A percentile compares a stretch with the other conserved stretches of the same genome.
Conservation (phyloP, 768 basidiomycete species). For the Chalciporus piperatus region DNA sequence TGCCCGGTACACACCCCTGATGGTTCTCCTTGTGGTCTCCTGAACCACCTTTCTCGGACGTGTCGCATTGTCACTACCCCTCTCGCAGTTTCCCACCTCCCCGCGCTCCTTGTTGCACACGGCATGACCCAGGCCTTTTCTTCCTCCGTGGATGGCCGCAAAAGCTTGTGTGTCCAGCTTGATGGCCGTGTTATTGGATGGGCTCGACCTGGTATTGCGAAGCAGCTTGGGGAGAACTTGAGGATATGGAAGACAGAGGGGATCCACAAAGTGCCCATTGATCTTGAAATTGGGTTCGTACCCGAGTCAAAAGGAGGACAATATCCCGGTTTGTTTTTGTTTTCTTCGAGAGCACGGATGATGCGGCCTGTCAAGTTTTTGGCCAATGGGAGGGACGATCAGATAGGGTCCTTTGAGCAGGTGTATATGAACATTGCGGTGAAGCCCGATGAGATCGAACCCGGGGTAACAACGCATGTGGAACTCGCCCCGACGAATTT, state of each 20-base stretch:
- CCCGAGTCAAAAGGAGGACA: conserved; percentile 90
- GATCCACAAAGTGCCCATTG: conserved; percentile 75
- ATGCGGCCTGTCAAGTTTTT: conserved; percentile 97
- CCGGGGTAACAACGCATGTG: conserved; percentile 80
- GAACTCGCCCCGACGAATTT: conserved; percentile 95
- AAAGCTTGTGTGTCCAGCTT: conserved; percentile 87
- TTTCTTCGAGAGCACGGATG: conserved; percentile 85
- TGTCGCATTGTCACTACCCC: conserved; percentile 86
- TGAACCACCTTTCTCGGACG: conserved; percentile 93
- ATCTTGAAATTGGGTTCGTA: conserved; percentile 93
- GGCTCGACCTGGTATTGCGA: conserved; percentile 72
- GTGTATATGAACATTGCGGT: conserved; percentile 99
- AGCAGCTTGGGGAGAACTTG: conserved; percentile 78
- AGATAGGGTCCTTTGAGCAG: conserved; percentile 95
- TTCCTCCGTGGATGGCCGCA: conserved; percentile 74
- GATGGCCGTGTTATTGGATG: conserved; percentile 95
- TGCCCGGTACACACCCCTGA: conserved; percentile 99
- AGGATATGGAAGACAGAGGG: conserved; percentile 95
- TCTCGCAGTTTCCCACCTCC: conserved; percentile 75
- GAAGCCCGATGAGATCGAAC: conserved; percentile 79
- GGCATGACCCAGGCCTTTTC: conserved; percentile 94
- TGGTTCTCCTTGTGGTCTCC: conserved; percentile 94
- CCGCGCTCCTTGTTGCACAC: conserved; percentile 74
- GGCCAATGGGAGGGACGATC: conserved; percentile 80
- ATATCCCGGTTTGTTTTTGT: conserved; percentile 94